These are phyloP conservation scores for Scheffersomyces stambukii DNA, from an alignment of 1,139 yeast genomes.

Conservation along the genomic window DNA sequence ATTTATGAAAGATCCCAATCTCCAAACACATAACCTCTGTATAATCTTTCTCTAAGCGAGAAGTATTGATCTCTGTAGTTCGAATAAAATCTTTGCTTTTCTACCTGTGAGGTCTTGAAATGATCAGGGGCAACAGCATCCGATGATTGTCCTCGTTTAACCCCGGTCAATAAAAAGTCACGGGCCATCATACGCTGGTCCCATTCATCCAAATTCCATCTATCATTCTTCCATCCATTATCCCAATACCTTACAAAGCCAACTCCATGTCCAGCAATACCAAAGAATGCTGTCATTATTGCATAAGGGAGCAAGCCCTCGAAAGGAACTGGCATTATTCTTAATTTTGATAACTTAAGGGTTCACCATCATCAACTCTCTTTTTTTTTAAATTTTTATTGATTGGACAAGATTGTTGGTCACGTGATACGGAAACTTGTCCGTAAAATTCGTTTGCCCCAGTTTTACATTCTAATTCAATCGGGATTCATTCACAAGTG, in stretches of 20 bases:
- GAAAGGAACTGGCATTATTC: constrained; percentile 52
- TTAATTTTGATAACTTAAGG: too few species aligned
- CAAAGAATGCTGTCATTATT: constrained; percentile 46
- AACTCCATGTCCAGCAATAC: constrained; percentile 47
- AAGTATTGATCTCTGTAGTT: constrained; percentile 49
- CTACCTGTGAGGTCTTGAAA: constrained; percentile 40
- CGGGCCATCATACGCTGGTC: constrained; percentile 59
- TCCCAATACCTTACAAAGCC: constrained; percentile 49
- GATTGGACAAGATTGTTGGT: too few species aligned
- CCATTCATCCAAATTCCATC: constrained; percentile 44
- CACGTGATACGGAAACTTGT: too few species aligned
- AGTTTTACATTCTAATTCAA: too few species aligned
- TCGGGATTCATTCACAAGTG: too few species aligned
- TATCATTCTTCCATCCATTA: constrained; percentile 49
- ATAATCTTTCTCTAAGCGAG: constrained; percentile 46
- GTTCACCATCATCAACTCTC: too few species aligned
- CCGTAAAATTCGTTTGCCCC: too few species aligned
- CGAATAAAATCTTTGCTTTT: constrained; percentile 41
- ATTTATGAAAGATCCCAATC: constrained; percentile 42
- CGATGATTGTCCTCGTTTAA: constrained; percentile 63
- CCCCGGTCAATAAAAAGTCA: constrained; percentile 74
- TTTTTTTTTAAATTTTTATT: too few species aligned
- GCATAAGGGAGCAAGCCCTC: constrained; percentile 49
- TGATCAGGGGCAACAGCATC: constrained; percentile 71
- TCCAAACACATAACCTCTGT: constrained; percentile 46